phyloP scores from a whole-genome alignment of 2,329 filamentous ascomycete genomes.

The Blastomyces emzantsi region DNA sequence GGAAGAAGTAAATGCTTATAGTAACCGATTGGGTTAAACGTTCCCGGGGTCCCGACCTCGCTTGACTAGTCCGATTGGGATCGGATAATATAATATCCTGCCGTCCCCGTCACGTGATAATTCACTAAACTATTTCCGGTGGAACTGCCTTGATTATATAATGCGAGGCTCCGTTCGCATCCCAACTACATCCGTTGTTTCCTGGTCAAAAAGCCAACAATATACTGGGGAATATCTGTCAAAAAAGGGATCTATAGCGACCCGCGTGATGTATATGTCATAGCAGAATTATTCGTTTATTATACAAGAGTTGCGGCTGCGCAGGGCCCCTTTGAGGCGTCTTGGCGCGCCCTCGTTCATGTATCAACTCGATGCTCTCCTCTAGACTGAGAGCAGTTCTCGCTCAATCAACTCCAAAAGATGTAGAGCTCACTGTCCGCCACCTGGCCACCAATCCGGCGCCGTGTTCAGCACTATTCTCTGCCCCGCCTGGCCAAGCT shows the following conservation, averaged over 20 bases:
- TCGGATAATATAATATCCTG: too few species aligned
- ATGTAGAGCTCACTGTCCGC: conserved; percentile 59
- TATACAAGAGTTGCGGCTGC: neutral
- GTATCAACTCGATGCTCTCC: conserved; percentile 21
- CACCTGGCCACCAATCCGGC: conserved; percentile 82
- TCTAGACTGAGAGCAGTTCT: conserved; percentile 39
- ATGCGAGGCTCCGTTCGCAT: neutral
- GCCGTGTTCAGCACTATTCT: conserved; percentile 65
- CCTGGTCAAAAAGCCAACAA: neutral
- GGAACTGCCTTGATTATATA: neutral
- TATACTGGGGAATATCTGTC: neutral
- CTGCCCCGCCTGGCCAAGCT: conserved; percentile 60
- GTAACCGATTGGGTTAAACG: neutral
- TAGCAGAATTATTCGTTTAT: neutral
- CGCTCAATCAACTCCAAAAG: conserved; percentile 44
- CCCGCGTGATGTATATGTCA: neutral
- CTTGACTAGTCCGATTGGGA: neutral
- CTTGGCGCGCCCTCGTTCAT: neutral
- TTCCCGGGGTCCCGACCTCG: too few species aligned
- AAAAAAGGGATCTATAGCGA: neutral
- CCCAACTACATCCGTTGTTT: neutral
- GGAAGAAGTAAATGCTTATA: conserved; percentile 3
- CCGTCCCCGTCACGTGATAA: too few species aligned
- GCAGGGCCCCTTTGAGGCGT: neutral
- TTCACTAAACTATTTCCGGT: neutral